Evolutionary conservation across 2,329 filamentous ascomycete species (phyloP).

Genomic region (Periconia sp.): DNA sequence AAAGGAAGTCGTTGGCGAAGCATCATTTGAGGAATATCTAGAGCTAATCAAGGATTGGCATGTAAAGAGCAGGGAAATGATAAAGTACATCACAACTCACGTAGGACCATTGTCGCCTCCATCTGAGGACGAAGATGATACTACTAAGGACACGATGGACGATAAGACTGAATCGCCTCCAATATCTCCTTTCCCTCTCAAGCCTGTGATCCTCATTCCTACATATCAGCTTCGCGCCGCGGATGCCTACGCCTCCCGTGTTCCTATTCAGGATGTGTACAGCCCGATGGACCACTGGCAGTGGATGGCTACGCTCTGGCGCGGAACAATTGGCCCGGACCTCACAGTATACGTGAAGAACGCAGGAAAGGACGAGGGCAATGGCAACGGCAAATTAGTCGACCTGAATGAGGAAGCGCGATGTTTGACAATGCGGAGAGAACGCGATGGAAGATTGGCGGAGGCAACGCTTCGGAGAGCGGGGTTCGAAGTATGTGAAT

Average conservation of each 20-base stretch:
- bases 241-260: conserved; percentile 74
- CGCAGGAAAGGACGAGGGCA: conserved; percentile 32
- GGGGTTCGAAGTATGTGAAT: conserved; percentile 88
- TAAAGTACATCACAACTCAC: conserved; percentile 59
- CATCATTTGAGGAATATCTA: conserved; percentile 63
- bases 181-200: conserved; percentile 29
- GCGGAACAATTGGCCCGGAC: conserved; percentile 82
- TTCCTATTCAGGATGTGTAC: conserved; percentile 79
- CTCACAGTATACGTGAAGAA: conserved; percentile 71
- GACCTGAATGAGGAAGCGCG: conserved; percentile 50
- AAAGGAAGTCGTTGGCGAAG: conserved; percentile 43
- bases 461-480: conserved; percentile 70
- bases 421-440: conserved; percentile 47
- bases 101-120: no score
- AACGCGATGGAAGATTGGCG: conserved; percentile 42
- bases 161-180: no score
- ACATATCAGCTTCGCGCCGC: conserved; percentile 81
- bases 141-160: conserved; percentile 9
- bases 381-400: conserved; percentile 45
- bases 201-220: conserved; percentile 77
- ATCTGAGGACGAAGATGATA: no score
- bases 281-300: conserved; percentile 91
- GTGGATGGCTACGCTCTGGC: conserved; percentile 95
- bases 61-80: conserved; percentile 73
- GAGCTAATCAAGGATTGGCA: conserved; percentile 77